These are phyloP conservation scores for Aspergillus awamori DNA, from an alignment of 2,329 filamentous ascomycete species.

Conservation along the genomic window DNA sequence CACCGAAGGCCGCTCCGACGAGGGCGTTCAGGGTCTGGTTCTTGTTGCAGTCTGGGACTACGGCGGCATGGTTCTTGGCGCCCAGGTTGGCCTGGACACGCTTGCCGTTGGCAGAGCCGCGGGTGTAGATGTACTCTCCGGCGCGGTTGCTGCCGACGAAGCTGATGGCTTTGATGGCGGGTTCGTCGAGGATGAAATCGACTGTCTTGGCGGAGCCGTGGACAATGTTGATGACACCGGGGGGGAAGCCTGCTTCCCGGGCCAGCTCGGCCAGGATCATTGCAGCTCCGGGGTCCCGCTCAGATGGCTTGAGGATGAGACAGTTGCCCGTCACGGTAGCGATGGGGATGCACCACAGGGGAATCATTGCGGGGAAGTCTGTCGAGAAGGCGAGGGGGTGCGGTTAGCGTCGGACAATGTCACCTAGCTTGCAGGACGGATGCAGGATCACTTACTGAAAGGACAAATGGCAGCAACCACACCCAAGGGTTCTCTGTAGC, in stretches of 20 bases:
- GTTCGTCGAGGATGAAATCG: constrained; percentile 70
- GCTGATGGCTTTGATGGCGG: constrained; percentile 68
- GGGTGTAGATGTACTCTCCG: constrained; percentile 69
- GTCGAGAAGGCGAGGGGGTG: constrained; percentile 1
- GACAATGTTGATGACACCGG: constrained; percentile 68
- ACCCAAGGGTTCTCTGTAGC: constrained; percentile 66
- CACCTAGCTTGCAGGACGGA: neutral
- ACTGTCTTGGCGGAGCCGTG: constrained; percentile 67
- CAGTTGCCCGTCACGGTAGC: constrained; percentile 68
- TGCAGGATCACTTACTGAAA: constrained; percentile 55
- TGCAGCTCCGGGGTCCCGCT: constrained; percentile 65
- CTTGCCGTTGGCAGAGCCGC: constrained; percentile 70
- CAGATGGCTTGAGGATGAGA: constrained; percentile 66
- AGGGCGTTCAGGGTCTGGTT: constrained; percentile 69
- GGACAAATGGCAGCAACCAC: constrained; percentile 68
- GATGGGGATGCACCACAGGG: constrained; percentile 67
- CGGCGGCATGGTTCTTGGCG: constrained; percentile 70
- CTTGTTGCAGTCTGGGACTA: constrained; percentile 70
- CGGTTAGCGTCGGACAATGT: constrained; percentile 23
- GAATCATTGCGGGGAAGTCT: constrained; percentile 74
- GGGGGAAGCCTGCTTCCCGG: constrained; percentile 65
- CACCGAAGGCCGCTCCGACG: constrained; percentile 68
- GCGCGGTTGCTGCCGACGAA: constrained; percentile 71
- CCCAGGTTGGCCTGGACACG: constrained; percentile 70
- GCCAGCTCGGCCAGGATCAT: constrained; percentile 69